phyloP scores from a whole-genome alignment of 1,139 yeast genomes.

The Taiozyma sp. region DNA sequence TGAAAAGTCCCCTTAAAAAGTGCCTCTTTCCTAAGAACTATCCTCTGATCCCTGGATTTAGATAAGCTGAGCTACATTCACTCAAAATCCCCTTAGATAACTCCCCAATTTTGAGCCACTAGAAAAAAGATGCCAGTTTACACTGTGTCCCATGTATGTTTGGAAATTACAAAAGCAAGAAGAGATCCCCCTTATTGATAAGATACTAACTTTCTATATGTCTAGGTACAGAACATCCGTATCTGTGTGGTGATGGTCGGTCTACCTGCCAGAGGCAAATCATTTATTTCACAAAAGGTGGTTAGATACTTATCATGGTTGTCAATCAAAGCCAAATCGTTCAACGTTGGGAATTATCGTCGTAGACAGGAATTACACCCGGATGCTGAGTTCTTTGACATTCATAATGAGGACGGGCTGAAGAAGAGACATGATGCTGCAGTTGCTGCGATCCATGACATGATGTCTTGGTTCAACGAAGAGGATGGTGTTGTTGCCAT shows the following conservation, averaged over 20 bases:
- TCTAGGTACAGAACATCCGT: slow-evolving; percentile 55
- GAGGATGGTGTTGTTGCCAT: slow-evolving; percentile 88
- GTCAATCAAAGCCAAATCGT: slow-evolving; percentile 79
- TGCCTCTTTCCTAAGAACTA: neutral
- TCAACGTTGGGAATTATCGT: slow-evolving; percentile 85
- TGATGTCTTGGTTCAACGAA: slow-evolving; percentile 81
- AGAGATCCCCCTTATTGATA: neutral
- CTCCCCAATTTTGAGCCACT: too few relatives aligned
- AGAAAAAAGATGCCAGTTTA: slow-evolving; percentile 55
- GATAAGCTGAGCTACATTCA: too few relatives aligned
- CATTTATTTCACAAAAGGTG: slow-evolving; percentile 62
- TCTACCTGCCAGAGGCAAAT: slow-evolving; percentile 63
- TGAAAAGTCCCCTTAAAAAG: neutral
- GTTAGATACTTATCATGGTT: slow-evolving; percentile 92
- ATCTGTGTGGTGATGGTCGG: slow-evolving; percentile 78
- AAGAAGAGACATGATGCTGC: slow-evolving; percentile 65
- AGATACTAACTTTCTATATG: neutral
- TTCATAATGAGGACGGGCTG: slow-evolving; percentile 57
- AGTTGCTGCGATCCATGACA: slow-evolving; percentile 66
- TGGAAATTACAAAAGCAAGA: neutral
- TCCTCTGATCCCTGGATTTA: too few relatives aligned
- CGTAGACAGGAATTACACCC: slow-evolving; percentile 56
- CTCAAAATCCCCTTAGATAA: neutral
- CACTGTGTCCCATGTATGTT: slow-evolving; percentile 53
- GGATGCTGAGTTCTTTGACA: slow-evolving; percentile 73